Conservation (phyloP, 1,284 basidiomycete species). For the Termitomyces sp. region DNA sequence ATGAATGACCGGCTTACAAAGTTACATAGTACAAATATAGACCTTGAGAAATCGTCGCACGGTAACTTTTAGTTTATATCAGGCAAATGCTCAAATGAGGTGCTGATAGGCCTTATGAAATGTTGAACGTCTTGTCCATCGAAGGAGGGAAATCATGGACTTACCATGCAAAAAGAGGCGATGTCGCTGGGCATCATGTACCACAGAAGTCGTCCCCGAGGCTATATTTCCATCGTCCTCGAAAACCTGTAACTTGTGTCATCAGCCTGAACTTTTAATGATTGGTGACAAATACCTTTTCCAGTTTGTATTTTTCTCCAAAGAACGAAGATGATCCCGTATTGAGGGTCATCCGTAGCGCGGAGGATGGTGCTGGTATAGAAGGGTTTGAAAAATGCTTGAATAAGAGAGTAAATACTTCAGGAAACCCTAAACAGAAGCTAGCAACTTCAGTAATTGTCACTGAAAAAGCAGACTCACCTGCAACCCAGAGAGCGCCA, state of each 20-base stretch:
- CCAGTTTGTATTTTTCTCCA: conserved; percentile 60
- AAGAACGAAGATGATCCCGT: conserved; percentile 47
- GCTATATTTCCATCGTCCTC: conserved; percentile 57
- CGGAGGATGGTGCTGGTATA: conserved; percentile 16
- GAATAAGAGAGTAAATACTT: conserved; percentile 23
- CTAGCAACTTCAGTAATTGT: not conserved
- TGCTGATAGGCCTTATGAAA: conserved; percentile 26
- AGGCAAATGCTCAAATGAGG: conserved; percentile 30
- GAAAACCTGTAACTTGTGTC: conserved; percentile 22
- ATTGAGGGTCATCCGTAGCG: conserved; percentile 51
- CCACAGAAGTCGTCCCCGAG: conserved; percentile 50
- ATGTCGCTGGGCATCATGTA: conserved; percentile 44
- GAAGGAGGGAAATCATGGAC: conserved; percentile 5
- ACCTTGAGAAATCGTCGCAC: not conserved
- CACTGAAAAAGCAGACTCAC: conserved; percentile 27
- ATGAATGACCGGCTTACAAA: not conserved
- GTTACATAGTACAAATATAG: too few species aligned
- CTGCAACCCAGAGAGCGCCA: conserved; percentile 55
- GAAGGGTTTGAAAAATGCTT: conserved; percentile 32
- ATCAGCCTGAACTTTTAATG: not conserved
- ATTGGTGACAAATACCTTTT: conserved; percentile 39
- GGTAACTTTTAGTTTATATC: conserved; percentile 20
- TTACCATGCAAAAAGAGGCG: conserved; percentile 55
- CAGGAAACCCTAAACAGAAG: conserved; percentile 29
- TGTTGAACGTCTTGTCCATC: not conserved